A percentile compares a stretch with the other conserved stretches of the same genome.
Evolutionary conservation across 805 yeast genomes (phyloP).

Genomic region (Scheffersomyces lignosus): DNA sequence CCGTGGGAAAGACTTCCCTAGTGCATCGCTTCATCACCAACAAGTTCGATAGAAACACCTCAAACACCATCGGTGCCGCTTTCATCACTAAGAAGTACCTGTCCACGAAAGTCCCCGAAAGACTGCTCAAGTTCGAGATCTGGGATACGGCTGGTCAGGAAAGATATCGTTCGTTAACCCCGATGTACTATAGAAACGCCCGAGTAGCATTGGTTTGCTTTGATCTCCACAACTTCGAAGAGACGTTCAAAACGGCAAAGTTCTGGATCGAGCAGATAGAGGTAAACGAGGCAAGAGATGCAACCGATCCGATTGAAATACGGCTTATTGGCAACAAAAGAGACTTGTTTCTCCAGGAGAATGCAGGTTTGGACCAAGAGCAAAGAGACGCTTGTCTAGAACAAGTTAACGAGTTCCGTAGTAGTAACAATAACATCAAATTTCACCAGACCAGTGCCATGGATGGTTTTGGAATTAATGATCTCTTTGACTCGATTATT

Average conservation of each 20-base stretch:
- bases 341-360: conserved; percentile 51
- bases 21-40: conserved; percentile 75
- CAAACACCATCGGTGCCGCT: conserved; percentile 98
- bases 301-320: conserved; percentile 28
- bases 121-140: conserved; percentile 61
- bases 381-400: conserved; percentile 8
- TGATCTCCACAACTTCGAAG: conserved; percentile 58
- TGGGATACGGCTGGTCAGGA: conserved; percentile 97
- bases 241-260: conserved; percentile 67
- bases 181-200: conserved; percentile 48
- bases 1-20: conserved; percentile 70
- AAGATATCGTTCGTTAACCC: conserved; percentile 44
- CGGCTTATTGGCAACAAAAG: conserved; percentile 78
- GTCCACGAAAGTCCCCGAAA: conserved; percentile 17
- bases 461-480: conserved; percentile 59
- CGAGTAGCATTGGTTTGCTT: conserved; percentile 77
- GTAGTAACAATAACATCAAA: conserved; percentile 13
- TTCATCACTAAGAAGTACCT: conserved; percentile 74
- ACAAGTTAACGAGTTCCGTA: conserved; percentile 16
- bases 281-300: conserved; percentile 18
- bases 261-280: conserved; percentile 86
- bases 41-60: conserved; percentile 73
- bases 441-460: conserved; percentile 64
- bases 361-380: conserved; percentile 10
- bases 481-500: conserved; percentile 32